These are phyloP conservation scores for Alectoria sarmentosa DNA, from an alignment of 495 filamentous ascomycete genomes.

Conservation along the genomic window DNA sequence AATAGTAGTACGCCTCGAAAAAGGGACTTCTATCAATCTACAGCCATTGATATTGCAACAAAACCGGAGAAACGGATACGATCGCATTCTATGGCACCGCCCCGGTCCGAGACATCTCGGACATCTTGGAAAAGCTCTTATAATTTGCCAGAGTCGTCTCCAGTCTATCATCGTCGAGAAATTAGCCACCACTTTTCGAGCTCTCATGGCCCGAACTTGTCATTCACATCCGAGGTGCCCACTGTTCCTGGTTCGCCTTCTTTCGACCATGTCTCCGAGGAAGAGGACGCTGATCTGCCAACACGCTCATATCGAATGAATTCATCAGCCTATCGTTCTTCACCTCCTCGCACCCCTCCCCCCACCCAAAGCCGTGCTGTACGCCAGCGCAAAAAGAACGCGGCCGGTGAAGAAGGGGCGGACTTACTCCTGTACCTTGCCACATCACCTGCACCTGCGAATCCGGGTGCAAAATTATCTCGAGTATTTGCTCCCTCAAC, in stretches of 20 bases:
- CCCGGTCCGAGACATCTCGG: conserved; percentile 48
- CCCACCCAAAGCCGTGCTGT: conserved; percentile 53
- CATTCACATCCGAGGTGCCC: conserved; percentile 66
- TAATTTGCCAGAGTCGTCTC: conserved; percentile 75
- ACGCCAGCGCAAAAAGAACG: conserved; percentile 37
- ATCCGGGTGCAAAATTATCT: conserved; percentile 33
- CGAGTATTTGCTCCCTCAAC: conserved; percentile 70
- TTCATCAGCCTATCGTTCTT: conserved; percentile 53
- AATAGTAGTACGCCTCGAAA: conserved; percentile 46
- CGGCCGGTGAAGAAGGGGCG: conserved; percentile 72
- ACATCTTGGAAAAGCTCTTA: conserved; percentile 66
- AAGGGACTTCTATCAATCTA: conserved; percentile 44
- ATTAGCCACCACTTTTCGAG: conserved; percentile 49
- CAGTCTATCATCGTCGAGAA: conserved; percentile 58
- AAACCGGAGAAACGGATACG: conserved; percentile 59
- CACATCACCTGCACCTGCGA: conserved; percentile 82
- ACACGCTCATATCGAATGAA: conserved; percentile 62
- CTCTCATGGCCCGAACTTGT: conserved; percentile 51
- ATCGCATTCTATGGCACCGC: conserved; percentile 55
- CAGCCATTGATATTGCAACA: conserved; percentile 35
- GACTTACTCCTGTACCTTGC: conserved; percentile 89
- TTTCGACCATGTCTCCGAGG: conserved; percentile 60
- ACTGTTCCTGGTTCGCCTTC: conserved; percentile 58
- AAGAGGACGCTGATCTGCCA: conserved; percentile 72
- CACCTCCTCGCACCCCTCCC: conserved; percentile 74